Conservation (phyloP, 805 yeast species). For the Saturnispora besseyi region DNA sequence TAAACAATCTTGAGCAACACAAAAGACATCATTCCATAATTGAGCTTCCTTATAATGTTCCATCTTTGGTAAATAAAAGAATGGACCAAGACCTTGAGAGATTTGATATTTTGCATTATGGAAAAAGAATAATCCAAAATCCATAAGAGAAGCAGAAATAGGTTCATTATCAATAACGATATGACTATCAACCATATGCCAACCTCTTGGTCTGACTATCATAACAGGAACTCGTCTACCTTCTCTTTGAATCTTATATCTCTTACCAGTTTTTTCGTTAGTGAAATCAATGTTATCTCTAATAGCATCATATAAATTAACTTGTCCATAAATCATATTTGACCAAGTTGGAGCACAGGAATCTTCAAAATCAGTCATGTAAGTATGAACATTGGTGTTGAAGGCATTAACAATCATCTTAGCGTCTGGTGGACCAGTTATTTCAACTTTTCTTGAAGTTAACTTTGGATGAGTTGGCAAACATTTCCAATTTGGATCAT, state of each 20-base stretch:
- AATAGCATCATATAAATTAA: conserved; percentile 66
- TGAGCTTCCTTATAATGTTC: conserved; percentile 78
- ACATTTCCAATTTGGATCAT: conserved; percentile 70
- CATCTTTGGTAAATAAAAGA: conserved; percentile 78
- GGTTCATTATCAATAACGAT: conserved; percentile 66
- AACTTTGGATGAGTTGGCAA: conserved; percentile 64
- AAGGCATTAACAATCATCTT: conserved; percentile 78
- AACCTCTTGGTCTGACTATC: conserved; percentile 82
- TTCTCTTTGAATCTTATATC: conserved; percentile 33
- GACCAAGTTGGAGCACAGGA: conserved; percentile 80
- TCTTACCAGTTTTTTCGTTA: conserved; percentile 29
- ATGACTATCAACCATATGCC: conserved; percentile 77
- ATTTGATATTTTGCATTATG: conserved; percentile 61
- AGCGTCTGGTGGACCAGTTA: conserved; percentile 80
- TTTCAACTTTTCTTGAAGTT: conserved; percentile 67
- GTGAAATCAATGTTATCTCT: conserved; percentile 55
- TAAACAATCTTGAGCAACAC: conserved; percentile 64
- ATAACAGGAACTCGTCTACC: conserved; percentile 62
- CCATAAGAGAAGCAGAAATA: conserved; percentile 67
- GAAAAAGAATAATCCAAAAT: conserved; percentile 69
- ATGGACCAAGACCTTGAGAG: conserved; percentile 66
- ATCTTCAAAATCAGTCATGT: conserved; percentile 83
- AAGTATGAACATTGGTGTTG: conserved; percentile 70
- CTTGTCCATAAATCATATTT: conserved; percentile 74
- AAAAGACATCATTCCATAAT: conserved; percentile 75